A percentile compares a stretch with the other conserved stretches of the same genome.
phyloP scores from a whole-genome alignment of 2,329 filamentous ascomycete species.

The Apiospora sp. region DNA sequence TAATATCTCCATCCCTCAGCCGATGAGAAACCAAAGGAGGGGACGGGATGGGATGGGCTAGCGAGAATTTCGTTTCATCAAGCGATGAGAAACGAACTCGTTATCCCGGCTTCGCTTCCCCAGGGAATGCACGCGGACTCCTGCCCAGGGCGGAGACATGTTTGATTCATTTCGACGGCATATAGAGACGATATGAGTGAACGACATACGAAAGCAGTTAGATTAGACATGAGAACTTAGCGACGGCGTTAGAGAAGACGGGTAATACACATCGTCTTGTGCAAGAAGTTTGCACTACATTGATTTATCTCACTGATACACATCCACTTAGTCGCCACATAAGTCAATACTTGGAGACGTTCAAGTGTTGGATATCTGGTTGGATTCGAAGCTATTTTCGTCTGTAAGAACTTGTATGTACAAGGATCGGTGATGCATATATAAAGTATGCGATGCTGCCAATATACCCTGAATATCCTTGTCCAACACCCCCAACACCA shows the following conservation, averaged over 20 bases:
- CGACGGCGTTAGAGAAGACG: constrained; percentile 10
- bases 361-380: background rate
- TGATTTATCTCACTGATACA: background rate
- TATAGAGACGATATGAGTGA: background rate
- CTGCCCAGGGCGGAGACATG: background rate
- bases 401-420: background rate
- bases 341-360: background rate
- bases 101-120: no score
- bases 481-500: constrained; percentile 12
- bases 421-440: constrained; percentile 13
- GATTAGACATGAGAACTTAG: background rate
- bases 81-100: no score
- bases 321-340: background rate
- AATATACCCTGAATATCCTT: background rate
- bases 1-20: background rate
- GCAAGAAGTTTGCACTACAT: background rate
- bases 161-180: background rate
- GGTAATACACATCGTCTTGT: background rate
- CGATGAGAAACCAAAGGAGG: background rate
- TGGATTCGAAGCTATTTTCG: constrained; percentile 2
- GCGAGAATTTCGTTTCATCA: background rate
- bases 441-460: background rate
- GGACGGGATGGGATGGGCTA: background rate
- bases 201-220: background rate
- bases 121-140: no score